phyloP scores from a whole-genome alignment of 352 stramenopile species.

The Aphanomyces cochlioides region DNA sequence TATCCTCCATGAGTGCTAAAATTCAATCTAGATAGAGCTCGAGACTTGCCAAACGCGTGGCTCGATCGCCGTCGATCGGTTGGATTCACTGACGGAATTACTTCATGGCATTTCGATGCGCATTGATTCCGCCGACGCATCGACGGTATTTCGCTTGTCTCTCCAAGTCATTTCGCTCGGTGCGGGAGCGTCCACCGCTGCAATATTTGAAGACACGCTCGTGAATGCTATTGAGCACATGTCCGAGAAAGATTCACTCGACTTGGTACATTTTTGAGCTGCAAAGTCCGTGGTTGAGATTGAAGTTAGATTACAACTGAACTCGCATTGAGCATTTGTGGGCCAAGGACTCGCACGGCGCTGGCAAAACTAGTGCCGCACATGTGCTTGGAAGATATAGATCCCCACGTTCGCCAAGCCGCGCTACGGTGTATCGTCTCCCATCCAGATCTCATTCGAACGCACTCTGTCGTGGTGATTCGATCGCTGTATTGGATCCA shows the following conservation, averaged over 20 bases:
- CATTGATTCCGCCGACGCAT: constrained; percentile 10
- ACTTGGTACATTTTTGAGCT: neutral
- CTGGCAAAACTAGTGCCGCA: constrained; percentile 5
- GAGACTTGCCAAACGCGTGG: neutral
- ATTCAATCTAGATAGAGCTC: neutral
- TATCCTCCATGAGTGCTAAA: neutral
- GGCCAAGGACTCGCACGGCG: neutral
- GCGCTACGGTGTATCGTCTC: constrained; percentile 7
- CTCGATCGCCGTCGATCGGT: constrained; percentile 9
- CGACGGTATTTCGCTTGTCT: neutral
- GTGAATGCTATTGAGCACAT: constrained; percentile 6
- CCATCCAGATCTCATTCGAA: neutral
- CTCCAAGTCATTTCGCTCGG: constrained; percentile 13
- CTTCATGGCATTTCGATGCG: constrained; percentile 16
- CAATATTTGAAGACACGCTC: constrained; percentile 9
- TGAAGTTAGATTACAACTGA: neutral
- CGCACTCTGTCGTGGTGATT: constrained; percentile 1
- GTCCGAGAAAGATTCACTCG: neutral
- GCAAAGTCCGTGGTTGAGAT: neutral
- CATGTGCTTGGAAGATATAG: constrained; percentile 15
- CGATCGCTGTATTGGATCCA: constrained; percentile 25
- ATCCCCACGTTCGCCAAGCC: constrained; percentile 4
- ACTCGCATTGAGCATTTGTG: constrained; percentile 6
- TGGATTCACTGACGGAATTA: constrained; percentile 13
- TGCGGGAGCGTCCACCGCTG: neutral